Base-by-base conservation (phyloP, 108 stramenopile species). In the Discostella stelligeroides region DNA sequence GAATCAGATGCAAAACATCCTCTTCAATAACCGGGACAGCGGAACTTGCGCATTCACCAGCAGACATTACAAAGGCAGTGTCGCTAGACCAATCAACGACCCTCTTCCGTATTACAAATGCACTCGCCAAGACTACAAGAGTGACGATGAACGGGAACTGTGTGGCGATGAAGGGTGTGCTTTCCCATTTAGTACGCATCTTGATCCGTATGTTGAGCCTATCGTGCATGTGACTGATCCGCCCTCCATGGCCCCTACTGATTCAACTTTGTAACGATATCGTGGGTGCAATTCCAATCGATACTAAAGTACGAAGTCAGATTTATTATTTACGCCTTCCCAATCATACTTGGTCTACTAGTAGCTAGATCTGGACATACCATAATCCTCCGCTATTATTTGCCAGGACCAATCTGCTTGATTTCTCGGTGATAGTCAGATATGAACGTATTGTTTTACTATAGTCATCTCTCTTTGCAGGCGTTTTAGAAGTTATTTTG, bases 1-100 rank as follows among this genome's bases (percentile, higher is more conserved):
- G 57, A 68, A 85, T 21, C 87, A 87, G 66, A 78, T 89, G 84
- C 83, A 87, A 67, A 34, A 60, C 5, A 75, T 88, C 29, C 60
- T 89, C 20, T 92, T 92, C 73, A 76, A 75, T 17, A 75, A 92
- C 51, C 68, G 86, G 0, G 73, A 84, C 37, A 53, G 66, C 10
- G 46, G 83, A 23, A 63, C 61, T 42, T 92, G 91, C 63, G 27
- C 67, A 7, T 59, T 40, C 15, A 89, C 91, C n/a, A 85, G 86
- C 70, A 68, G 63, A 34, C 88, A 92, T 56, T 86, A 67, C 57
- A 56, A 72, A 12, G 73, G 79, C 28, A 82, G 88, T 56, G 88
- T 89, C 12, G 87, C 88, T 9, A 75, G 91, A 15, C 91, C 91
- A 10, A 80, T 88, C 51, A 5, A 38, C 17, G 40, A 29, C 0